Conservation (phyloP, 176 grass and related monocot species). For the Oryza rufipogon region DNA sequence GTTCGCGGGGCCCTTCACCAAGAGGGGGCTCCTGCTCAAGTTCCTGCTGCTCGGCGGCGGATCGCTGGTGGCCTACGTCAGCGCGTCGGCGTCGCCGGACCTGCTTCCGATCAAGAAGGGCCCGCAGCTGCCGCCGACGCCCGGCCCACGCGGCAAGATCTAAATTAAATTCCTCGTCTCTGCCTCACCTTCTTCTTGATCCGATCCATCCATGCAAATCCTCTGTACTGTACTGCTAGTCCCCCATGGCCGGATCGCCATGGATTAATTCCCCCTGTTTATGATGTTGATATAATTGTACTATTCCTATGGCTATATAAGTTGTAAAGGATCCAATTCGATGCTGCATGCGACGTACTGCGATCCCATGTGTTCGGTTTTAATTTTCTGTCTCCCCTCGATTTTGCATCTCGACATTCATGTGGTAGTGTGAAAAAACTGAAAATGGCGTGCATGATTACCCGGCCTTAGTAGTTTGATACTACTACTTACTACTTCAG, state of each 20-base stretch:
- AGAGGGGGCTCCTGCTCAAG: slow-evolving; percentile 96
- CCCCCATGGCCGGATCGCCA: slow-evolving; percentile 4
- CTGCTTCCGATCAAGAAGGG: slow-evolving; percentile 98
- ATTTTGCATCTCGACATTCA: background rate
- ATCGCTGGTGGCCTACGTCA: slow-evolving; percentile 73
- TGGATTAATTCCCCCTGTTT: background rate
- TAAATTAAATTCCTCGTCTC: slow-evolving; percentile 25
- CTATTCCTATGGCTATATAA: slow-evolving; percentile 41
- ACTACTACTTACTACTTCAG: no score
- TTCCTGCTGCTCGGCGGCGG: slow-evolving; percentile 87
- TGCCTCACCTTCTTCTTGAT: background rate
- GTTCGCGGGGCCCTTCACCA: slow-evolving; percentile 90
- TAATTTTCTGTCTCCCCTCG: background rate
- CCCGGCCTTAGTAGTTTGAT: background rate
- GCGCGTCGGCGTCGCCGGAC: slow-evolving; percentile 68
- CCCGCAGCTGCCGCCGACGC: slow-evolving; percentile 76
- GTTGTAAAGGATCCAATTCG: slow-evolving; percentile 17
- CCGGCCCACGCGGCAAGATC: slow-evolving; percentile 88
- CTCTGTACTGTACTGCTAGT: slow-evolving; percentile 29
- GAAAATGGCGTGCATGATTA: background rate
- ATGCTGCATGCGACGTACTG: slow-evolving; percentile 7
- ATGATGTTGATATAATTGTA: slow-evolving; percentile 63
- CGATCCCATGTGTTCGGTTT: background rate
- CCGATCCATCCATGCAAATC: background rate
- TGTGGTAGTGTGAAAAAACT: background rate